These are phyloP conservation scores for Tillandsia fasciculata DNA, from an alignment of 176 grass and related monocot species.

Conservation along the genomic window DNA sequence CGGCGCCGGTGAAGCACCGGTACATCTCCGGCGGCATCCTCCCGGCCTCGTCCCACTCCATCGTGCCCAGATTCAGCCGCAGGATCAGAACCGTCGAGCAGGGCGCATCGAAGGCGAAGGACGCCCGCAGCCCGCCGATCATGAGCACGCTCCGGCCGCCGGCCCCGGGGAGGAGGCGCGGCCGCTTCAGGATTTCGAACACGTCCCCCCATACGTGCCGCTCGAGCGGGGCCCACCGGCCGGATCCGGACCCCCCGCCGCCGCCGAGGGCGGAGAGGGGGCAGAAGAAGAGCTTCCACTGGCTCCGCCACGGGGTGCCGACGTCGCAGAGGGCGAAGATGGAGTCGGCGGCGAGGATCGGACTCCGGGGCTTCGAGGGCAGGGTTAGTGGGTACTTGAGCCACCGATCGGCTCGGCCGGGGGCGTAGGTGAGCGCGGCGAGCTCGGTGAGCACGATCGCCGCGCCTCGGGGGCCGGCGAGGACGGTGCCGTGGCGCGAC, in stretches of 20 bases:
- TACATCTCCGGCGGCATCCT: constrained; percentile 91
- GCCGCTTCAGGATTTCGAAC: constrained; percentile 91
- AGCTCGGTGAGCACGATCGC: constrained; percentile 88
- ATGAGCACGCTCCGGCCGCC: constrained; percentile 68
- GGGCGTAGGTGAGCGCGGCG: constrained; percentile 65
- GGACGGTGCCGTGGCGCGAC: constrained; percentile 95
- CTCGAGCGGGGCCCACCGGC: constrained; percentile 75
- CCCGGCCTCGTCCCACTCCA: constrained; percentile 98
- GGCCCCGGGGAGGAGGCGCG: constrained; percentile 57
- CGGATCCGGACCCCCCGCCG: constrained; percentile 22
- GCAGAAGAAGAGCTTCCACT: constrained; percentile 98
- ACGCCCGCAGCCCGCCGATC: constrained; percentile 85
- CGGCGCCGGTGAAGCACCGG: constrained; percentile 69
- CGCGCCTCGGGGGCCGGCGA: constrained; percentile 54
- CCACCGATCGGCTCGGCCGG: constrained; percentile 49
- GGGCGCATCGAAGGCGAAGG: constrained; percentile 63
- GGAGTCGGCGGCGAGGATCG: constrained; percentile 56
- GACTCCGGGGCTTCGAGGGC: constrained; percentile 86
- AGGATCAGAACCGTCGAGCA: constrained; percentile 97
- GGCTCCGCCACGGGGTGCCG: constrained; percentile 86
- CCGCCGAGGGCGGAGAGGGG: constrained; percentile 37
- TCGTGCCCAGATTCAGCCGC: constrained; percentile 62
- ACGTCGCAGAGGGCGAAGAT: constrained; percentile 91
- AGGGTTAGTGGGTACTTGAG: constrained; percentile 86
- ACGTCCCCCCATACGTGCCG: constrained; percentile 60